Evolutionary conservation across 352 stramenopile genomes (phyloP).

Genomic region (Salisapilia sapeloensis): DNA sequence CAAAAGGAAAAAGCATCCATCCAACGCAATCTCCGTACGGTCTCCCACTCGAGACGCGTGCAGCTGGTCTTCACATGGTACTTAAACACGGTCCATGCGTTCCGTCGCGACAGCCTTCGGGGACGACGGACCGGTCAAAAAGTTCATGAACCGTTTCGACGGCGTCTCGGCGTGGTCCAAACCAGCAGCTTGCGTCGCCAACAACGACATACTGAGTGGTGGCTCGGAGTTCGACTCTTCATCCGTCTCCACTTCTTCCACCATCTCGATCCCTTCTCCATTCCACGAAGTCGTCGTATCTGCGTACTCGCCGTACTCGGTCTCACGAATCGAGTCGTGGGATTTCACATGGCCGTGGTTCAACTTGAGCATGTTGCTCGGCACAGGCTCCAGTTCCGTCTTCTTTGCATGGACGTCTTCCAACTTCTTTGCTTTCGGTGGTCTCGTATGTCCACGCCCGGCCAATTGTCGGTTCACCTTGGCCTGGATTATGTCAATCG

Average conservation of each 20-base stretch:
- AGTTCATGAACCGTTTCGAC: too few species aligned
- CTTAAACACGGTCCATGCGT: too few species aligned
- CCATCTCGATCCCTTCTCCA: slow-evolving; percentile 45
- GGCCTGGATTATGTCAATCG: slow-evolving; percentile 32
- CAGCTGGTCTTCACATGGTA: too few species aligned
- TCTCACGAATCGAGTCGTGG: slow-evolving; percentile 73
- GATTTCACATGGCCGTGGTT: slow-evolving; percentile 37
- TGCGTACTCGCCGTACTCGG: slow-evolving; percentile 23
- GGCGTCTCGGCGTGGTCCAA: too few species aligned
- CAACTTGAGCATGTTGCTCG: slow-evolving; percentile 37
- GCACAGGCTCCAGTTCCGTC: slow-evolving; percentile 19
- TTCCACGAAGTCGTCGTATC: slow-evolving; percentile 40
- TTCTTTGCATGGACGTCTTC: slow-evolving; percentile 34
- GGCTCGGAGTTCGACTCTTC: slow-evolving; percentile 15
- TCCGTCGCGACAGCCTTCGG: too few species aligned
- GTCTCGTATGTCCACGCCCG: slow-evolving; percentile 10
- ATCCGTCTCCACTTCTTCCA: slow-evolving; percentile 37
- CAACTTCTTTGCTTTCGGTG: slow-evolving; percentile 45
- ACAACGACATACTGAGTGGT: too few species aligned
- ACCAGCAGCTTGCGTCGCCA: too few species aligned
- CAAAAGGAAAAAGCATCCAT: too few species aligned
- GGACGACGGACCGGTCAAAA: too few species aligned
- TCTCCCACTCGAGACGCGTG: too few species aligned
- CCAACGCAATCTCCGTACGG: too few species aligned
- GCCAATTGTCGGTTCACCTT: slow-evolving; percentile 22